These are phyloP conservation scores for Pinus taeda DNA, from an alignment of 75 land plant species.

Conservation along the genomic window DNA sequence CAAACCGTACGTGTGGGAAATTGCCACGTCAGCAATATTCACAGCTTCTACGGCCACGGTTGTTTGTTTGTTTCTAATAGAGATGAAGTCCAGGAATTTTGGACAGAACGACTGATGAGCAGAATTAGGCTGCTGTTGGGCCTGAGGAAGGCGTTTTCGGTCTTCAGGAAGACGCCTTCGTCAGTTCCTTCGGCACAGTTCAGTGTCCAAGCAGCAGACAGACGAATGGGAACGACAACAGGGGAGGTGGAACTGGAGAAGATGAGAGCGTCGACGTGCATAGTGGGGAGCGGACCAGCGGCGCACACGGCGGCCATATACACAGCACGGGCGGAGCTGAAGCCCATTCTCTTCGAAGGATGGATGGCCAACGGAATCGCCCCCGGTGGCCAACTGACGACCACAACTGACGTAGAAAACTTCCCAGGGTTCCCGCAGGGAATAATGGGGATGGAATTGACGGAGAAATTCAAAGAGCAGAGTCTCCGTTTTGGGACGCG, in stretches of 20 bases:
- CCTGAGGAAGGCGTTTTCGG: background rate
- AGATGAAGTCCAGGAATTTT: background rate
- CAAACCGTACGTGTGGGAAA: no score
- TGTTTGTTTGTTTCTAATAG: background rate
- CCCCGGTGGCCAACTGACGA: slow-evolving; percentile 97
- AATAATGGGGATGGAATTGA: slow-evolving; percentile 69
- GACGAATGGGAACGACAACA: background rate
- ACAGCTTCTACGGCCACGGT: background rate
- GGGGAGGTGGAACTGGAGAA: slow-evolving; percentile 6
- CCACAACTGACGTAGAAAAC: slow-evolving; percentile 96
- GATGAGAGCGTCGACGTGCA: slow-evolving; percentile 63
- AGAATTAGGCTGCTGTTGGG: background rate
- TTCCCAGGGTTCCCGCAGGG: slow-evolving; percentile 96
- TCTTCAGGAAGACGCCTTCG: background rate
- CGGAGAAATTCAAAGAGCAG: slow-evolving; percentile 77
- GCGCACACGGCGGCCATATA: slow-evolving; percentile 98
- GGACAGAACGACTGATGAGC: background rate
- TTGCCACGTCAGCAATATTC: background rate
- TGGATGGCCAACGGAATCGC: slow-evolving; percentile 97
- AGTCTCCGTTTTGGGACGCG: slow-evolving; percentile 72
- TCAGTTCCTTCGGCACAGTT: background rate
- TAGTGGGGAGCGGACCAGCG: slow-evolving; percentile 96
- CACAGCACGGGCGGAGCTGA: slow-evolving; percentile 85
- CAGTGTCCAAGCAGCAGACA: background rate
- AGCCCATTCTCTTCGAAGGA: slow-evolving; percentile 86